Base-by-base conservation (phyloP, 1,284 basidiomycete genomes). In the Rhodotorula sp. region DNA sequence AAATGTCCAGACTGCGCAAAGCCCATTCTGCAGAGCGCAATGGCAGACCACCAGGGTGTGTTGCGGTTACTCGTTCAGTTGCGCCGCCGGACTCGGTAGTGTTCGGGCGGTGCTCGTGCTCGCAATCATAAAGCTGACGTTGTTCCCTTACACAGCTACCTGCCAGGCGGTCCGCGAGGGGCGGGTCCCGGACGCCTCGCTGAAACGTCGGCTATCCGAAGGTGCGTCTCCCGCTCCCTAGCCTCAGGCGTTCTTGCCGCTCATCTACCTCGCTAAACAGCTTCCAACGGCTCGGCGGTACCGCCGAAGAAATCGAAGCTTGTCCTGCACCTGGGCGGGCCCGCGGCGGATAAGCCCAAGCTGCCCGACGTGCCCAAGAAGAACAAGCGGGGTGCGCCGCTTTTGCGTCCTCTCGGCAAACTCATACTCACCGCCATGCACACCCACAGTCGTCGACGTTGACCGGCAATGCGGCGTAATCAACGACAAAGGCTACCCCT, bases 401-500 rank as follows among this genome's bases (percentile, higher is more conserved):
- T 10, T 41, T 29, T 32, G 12, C 37, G 17, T 36, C 32, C 0
- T 39, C 25, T 8, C 8, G 8, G 15, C 12, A 13, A 21, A 56
- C 12, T 13, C 50, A 10, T 19, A 32, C 55, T 57, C 39, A 58
- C 34, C 21, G 1, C 0, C 2, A 13, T 29, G 12, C 17, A 15
- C 36, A 13, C 9, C 39, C 17, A 1, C 67, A 58, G 53, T 64
- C 3, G 88, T 95, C 64, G 90, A 98, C 81, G 89, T 91, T 75
- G 93, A 97, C 84, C 89, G 88, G 73, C 94, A 98, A 79, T 99
- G 96, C 78, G 96, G 97, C 67, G 96, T 99, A 58, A 95, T 97
- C 81, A 98, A 96, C 83, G 95, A 97, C 83, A 97, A 97, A 81
- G 87, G 87, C 58, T 84, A 94, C 19, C 94, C 92, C 0, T 99